phyloP scores from a whole-genome alignment of 371 early-diverging fungal species.

The Capniomyces stellatus region DNA sequence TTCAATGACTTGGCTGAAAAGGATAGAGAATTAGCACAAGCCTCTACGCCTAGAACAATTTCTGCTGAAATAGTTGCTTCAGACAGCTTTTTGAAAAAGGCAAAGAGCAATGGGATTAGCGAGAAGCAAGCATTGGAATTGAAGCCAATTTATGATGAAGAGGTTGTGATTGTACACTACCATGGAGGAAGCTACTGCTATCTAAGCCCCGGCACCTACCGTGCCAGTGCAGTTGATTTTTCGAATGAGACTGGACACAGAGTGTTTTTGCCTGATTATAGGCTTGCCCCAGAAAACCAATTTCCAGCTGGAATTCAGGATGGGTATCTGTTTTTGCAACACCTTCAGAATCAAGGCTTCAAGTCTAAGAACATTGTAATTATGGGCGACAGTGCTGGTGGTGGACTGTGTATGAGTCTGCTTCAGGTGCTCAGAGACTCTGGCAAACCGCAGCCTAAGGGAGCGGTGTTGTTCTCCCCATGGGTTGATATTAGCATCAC shows the following conservation, averaged over 20 bases:
- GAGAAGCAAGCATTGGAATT: slow-evolving; percentile 1
- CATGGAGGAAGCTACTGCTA: slow-evolving; percentile 18
- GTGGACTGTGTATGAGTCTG: slow-evolving; percentile 8
- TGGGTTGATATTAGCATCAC: slow-evolving; percentile 8
- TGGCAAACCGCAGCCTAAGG: slow-evolving; percentile 1
- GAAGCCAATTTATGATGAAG: slow-evolving; percentile 4
- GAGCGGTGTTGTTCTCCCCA: slow-evolving; percentile 7
- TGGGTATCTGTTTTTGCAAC: slow-evolving; percentile 10
- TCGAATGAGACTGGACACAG: background rate
- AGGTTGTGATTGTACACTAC: slow-evolving; percentile 10
- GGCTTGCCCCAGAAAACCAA: slow-evolving; percentile 15
- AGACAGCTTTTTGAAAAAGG: background rate
- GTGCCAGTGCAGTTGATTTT: slow-evolving; percentile 4
- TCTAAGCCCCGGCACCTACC: slow-evolving; percentile 11
- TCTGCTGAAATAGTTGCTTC: background rate
- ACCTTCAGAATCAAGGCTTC: slow-evolving; percentile 7
- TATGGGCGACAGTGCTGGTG: slow-evolving; percentile 21
- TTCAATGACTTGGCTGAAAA: background rate
- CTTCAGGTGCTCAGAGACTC: background rate
- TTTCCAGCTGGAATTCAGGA: slow-evolving; percentile 22
- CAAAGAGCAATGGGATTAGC: background rate
- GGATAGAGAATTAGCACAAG: background rate
- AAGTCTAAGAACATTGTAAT: slow-evolving; percentile 11
- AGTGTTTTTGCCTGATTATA: slow-evolving; percentile 11
- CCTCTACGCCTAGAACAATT: background rate